These are phyloP conservation scores for Malus hybrid DNA, from an alignment of 331 rosid species.

Conservation along the genomic window DNA sequence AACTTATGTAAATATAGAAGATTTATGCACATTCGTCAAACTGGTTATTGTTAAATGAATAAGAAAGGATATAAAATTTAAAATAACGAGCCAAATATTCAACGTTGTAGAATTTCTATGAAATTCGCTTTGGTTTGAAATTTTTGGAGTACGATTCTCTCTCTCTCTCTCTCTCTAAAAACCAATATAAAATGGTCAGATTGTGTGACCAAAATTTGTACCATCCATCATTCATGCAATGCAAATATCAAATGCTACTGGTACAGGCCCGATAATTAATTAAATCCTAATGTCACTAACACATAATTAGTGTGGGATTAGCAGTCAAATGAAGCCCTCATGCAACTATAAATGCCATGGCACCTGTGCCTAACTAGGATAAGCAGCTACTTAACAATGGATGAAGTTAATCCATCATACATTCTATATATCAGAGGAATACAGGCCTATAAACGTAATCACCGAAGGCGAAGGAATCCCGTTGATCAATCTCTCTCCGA, in stretches of 20 bases:
- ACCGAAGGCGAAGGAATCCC: slow-evolving; percentile 1
- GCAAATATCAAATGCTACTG: neutral
- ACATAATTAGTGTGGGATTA: neutral
- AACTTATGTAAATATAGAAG: no score
- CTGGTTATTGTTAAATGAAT: no score
- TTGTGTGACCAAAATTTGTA: neutral
- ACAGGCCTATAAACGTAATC: neutral
- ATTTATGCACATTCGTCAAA: no score
- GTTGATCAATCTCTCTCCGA: neutral
- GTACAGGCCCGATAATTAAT: neutral
- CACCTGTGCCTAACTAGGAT: neutral
- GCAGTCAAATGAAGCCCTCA: neutral
- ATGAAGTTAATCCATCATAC: neutral
- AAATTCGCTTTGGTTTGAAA: neutral
- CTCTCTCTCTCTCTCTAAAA: no score
- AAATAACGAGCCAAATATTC: no score
- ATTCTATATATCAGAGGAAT: neutral
- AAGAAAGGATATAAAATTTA: no score
- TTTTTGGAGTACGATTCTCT: no score
- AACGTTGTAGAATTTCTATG: neutral
- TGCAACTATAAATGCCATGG: neutral
- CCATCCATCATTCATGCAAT: neutral
- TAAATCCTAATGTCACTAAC: neutral
- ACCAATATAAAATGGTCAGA: neutral
- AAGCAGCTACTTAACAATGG: neutral